Percentiles rank a stretch among this genome's conserved stretches.
These are phyloP conservation scores for Kodamaea sp. DNA, from an alignment of 1,139 yeast species.

Conservation along the genomic window DNA sequence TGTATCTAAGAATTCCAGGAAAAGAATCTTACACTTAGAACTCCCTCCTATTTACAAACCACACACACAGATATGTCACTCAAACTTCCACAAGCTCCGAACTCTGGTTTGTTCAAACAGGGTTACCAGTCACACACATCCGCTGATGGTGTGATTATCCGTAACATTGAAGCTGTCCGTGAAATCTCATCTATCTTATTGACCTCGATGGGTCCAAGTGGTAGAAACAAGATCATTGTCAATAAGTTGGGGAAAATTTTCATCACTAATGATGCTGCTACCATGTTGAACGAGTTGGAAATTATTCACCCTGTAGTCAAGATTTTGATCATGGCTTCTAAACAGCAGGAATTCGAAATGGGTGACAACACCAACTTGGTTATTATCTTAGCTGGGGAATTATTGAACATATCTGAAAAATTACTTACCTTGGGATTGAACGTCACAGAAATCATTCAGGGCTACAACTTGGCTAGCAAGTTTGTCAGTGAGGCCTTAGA, in stretches of 20 bases:
- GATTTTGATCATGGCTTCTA: slow-evolving; percentile 91
- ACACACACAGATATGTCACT: slow-evolving; percentile 65
- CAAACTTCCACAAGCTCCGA: slow-evolving; percentile 90
- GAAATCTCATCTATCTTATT: slow-evolving; percentile 90
- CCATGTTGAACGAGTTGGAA: slow-evolving; percentile 89
- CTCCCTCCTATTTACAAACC: not conserved
- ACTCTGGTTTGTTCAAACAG: slow-evolving; percentile 89
- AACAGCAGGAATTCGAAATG: slow-evolving; percentile 90
- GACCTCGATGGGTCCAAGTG: slow-evolving; percentile 97
- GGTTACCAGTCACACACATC: slow-evolving; percentile 89
- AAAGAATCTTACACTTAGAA: not conserved
- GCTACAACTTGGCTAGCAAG: slow-evolving; percentile 80
- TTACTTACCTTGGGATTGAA: slow-evolving; percentile 81
- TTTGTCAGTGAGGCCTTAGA: slow-evolving; percentile 72
- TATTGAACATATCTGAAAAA: slow-evolving; percentile 80
- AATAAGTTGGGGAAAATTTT: slow-evolving; percentile 79
- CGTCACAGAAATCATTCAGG: slow-evolving; percentile 88
- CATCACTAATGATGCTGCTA: slow-evolving; percentile 95
- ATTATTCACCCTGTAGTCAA: slow-evolving; percentile 98
- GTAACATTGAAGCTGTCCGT: slow-evolving; percentile 92
- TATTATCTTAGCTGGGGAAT: slow-evolving; percentile 80
- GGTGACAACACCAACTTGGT: slow-evolving; percentile 53
- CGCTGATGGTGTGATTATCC: slow-evolving; percentile 91
- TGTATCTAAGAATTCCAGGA: not conserved
- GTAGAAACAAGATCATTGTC: slow-evolving; percentile 92